Evolutionary conservation across 306 rosid species (phyloP).

Genomic region (Luffa acutangula): DNA sequence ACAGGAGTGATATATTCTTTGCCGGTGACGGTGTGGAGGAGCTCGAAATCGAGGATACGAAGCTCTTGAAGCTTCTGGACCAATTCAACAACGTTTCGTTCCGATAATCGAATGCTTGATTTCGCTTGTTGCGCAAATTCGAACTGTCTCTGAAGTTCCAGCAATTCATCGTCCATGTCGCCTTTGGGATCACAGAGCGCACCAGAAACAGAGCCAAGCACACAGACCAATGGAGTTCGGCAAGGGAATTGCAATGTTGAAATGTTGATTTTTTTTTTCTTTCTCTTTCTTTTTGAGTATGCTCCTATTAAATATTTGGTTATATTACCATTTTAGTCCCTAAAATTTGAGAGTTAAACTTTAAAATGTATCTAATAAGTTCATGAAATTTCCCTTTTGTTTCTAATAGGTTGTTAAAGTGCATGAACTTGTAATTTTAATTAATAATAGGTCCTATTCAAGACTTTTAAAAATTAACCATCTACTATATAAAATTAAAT

Average conservation of each 20-base stretch:
- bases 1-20: conserved; percentile 97
- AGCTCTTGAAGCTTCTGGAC: conserved; percentile 90
- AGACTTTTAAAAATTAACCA: no score
- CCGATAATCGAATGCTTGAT: conserved; percentile 86
- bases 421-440: no score
- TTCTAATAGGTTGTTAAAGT: no score
- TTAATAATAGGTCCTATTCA: no score
- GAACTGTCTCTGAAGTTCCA: conserved; percentile 85
- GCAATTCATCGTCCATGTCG: conserved; percentile 85
- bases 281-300: no score
- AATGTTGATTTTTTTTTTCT: background rate
- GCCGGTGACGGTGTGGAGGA: conserved; percentile 90
- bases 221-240: background rate
- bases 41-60: conserved; percentile 85
- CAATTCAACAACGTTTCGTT: conserved; percentile 93
- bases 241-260: background rate
- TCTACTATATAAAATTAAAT: no score
- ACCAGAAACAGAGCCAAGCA: background rate
- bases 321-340: no score
- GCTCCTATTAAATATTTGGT: no score
- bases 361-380: no score
- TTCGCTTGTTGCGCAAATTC: conserved; percentile 93
- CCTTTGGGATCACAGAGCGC: background rate
- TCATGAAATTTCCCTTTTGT: no score
- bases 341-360: no score